phyloP scores from a whole-genome alignment of 371 early-diverging fungal genomes.

The Conidiobolus coronatus region DNA sequence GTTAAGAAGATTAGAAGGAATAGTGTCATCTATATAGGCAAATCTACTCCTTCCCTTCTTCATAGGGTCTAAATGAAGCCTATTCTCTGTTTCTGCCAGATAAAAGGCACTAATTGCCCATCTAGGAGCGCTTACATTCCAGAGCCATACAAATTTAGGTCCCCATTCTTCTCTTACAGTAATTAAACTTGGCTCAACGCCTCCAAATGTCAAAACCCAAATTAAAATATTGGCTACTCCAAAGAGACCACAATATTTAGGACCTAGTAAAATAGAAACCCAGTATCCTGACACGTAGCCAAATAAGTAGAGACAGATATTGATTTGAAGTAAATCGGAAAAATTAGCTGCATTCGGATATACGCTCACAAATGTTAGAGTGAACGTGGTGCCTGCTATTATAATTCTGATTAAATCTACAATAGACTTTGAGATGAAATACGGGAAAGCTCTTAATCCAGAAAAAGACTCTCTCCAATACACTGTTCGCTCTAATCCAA shows the following conservation, averaged over 20 bases:
- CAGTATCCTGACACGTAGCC: slow-evolving; percentile 20
- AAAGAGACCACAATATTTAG: slow-evolving; percentile 12
- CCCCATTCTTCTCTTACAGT: slow-evolving; percentile 10
- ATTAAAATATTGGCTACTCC: slow-evolving; percentile 19
- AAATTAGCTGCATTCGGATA: slow-evolving; percentile 8
- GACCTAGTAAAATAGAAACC: slow-evolving; percentile 13
- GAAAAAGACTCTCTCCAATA: slow-evolving; percentile 24
- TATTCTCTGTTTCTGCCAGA: slow-evolving; percentile 15
- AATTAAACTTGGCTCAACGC: slow-evolving; percentile 16
- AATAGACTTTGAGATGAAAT: slow-evolving; percentile 21
- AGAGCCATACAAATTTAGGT: slow-evolving; percentile 10
- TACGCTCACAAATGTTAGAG: slow-evolving; percentile 17
- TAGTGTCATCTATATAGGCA: slow-evolving; percentile 7
- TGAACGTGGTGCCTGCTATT: slow-evolving; percentile 22
- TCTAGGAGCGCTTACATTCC: slow-evolving; percentile 18
- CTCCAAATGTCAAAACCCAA: slow-evolving; percentile 20
- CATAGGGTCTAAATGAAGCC: slow-evolving; percentile 9
- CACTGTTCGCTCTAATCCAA: slow-evolving; percentile 23
- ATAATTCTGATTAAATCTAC: slow-evolving; percentile 23
- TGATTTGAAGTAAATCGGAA: slow-evolving; percentile 6
- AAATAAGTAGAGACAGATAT: slow-evolving; percentile 6
- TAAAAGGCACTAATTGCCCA: slow-evolving; percentile 26
- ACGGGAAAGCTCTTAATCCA: slow-evolving; percentile 20
- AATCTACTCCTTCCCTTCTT: slow-evolving; percentile 2
- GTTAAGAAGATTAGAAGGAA: slow-evolving; percentile 10